Base-by-base conservation (phyloP, 305 asterid species). In the Nicotiana rustica region DNA sequence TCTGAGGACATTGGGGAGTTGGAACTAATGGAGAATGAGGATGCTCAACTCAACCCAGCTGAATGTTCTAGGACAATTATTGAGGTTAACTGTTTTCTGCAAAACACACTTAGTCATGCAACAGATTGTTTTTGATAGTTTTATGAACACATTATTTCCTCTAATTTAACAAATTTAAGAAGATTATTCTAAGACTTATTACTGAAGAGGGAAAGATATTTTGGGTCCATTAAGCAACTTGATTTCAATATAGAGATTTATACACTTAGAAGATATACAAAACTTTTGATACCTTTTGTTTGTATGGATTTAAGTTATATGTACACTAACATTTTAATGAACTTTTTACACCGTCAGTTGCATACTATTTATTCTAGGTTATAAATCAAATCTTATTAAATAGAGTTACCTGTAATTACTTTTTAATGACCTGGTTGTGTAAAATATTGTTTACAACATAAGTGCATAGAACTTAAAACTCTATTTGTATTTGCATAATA, bases 1-100 rank as follows among this genome's bases (percentile, higher is more conserved):
- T 96, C 82, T 65, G 99, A 96, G 93, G 99, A 96, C 12, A 88
- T 96, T 88, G 85, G 87, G 44, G 97, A 92, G 14, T 81, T 93
- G 41, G 92, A 86, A 71, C 62, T 90, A 71, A 25, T 87, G 87
- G 94, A 69, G 79, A 83, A 85, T 80, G 95, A 88, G 55, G 94
- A 90, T 69, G 93, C 93, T 66, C 86, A 79, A n/a, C 98, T 93
- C 79, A 87, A 91, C 56, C 94, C 97, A 67, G 97, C 97, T 44
- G 99, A 94, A 91, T 91, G 91, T 85, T 77, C 92, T 61, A 89
- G 99, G 67, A 96, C 97, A 17, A 76, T 93, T 33, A 92, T 94
- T 88, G 97, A 94, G 98, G 98, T 96, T n/a, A 61, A 36, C 14
- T 4, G 29, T 33, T 19, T 70, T 70, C 1, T 19, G 36, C 60